Base-by-base conservation (phyloP, 768 basidiomycete species). In the Cystobasidium onofrii region DNA sequence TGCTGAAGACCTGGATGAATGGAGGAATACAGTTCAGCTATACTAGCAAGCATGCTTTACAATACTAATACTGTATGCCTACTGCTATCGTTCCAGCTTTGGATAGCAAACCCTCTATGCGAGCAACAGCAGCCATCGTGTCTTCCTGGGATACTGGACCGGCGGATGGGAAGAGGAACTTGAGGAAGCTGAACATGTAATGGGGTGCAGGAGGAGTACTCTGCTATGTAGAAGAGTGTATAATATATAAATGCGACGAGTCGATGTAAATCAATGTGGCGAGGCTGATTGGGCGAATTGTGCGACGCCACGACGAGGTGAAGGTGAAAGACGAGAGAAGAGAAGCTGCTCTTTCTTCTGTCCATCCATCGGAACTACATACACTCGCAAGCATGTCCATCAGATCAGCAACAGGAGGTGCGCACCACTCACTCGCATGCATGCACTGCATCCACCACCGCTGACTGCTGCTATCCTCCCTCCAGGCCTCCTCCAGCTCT, bases 81-180 rank as follows among this genome's bases (percentile, higher is more conserved):
- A 71, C 69, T 23, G 69, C 69, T 25, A 71, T 41, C 31, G 69
- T 71, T 4, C 69, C 69, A 34, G 69, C 69, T 44, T 71, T 71
- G 3, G 50, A 25, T 10, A 71, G 27, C 15, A 71, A 31, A n/a
- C 27, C 31, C 25, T 71, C 69, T 31, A 71, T 36, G n/a, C 25
- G 55, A 1, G 15, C 36, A 12, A 34, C n/a, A 15, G 69, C 69
- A 36, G 54, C 69, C 69, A 71, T 71, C 18, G 23, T 25, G 10
- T 33, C 41, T 44, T 71, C 50, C 25, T 71, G 46, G n/a, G 71
- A 44, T 31, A 43, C 17, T n/a, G 33, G 60, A 43, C n/a, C 65
- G 27, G 13, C 7, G 13, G 71, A 62, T 62, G 57, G 71, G 65
- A 52, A 52, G 6, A 73, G 61, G 55, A 52, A 61, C 29, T 57